Base-by-base conservation (phyloP, 2,329 filamentous ascomycete genomes). In the Monilinia fructigena region DNA sequence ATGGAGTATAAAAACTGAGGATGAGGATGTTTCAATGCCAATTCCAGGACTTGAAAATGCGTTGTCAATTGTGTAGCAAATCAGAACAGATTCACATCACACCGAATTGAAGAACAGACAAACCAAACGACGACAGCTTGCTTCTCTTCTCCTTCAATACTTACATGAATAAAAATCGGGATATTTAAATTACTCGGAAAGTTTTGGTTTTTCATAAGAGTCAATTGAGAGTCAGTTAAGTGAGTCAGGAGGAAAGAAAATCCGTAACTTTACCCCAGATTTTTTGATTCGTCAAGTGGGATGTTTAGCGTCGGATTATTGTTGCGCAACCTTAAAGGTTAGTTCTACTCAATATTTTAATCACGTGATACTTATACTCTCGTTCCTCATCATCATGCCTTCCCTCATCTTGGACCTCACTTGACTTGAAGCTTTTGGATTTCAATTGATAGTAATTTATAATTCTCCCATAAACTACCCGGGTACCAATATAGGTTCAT, bases 221-320 rank as follows among this genome's bases (percentile, higher is more conserved):
- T 35, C 53, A n/a, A 47, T 26, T 31, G 31, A 50, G 40, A 42
- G 20, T 50, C 12, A 18, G 7, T 20, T 6, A 48, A 53, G 11
- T 62, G 55, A 38, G n/a, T 28, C n/a, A 42, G 28, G 23, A 35
- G 10, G 20, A 58, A 63, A 50, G 62, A 56, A 23, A 63, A 20
- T 8, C 8, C 47, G 3, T 35, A 35, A 20, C 14, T 35, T 38
- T 65, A 65, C 63, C 63, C 63, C 63, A 20, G 63, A 65, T 65
- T 65, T 35, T 28, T 38, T 40, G 3, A 45, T 47, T 60, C 23
- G 38, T 54, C 55, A 45, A 61, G 14, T 54, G 38, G 38, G 55
- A 61, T 63, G 61, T 63, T 65, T 65, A 40, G 63, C 38, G 38
- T 26, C 23, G 7, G 11, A 23, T 14, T 18, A 26, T 45, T 3